Evolutionary conservation across 176 grass and related monocot species (phyloP).

Genomic region (Avena eriantha): DNA sequence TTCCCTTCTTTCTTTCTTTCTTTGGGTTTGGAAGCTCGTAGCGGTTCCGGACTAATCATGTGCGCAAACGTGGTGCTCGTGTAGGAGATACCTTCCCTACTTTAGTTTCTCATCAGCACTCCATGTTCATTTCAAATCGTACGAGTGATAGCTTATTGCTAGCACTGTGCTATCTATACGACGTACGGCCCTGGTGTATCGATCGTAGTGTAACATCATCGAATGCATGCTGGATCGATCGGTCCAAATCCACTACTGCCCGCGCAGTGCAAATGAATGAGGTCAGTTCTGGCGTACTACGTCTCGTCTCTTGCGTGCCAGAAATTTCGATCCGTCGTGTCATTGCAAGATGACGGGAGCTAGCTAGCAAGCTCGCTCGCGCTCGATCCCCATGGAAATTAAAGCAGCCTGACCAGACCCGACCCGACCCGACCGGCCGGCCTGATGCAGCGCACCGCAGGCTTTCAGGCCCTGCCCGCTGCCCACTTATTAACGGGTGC

Average conservation of each 20-base stretch:
- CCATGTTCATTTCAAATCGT: neutral
- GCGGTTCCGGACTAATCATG: slow-evolving; percentile 42
- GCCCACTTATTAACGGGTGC: slow-evolving; percentile 16
- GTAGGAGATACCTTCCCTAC: neutral
- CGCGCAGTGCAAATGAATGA: neutral
- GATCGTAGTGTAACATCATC: slow-evolving; percentile 3
- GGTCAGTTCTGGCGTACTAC: neutral
- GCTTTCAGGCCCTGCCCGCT: slow-evolving; percentile 16
- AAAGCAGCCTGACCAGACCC: neutral
- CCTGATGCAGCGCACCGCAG: slow-evolving; percentile 10
- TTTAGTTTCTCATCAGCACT: neutral
- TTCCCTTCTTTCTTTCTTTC: slow-evolving; percentile 21
- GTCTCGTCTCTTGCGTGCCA: neutral
- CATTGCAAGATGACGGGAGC: slow-evolving; percentile 18
- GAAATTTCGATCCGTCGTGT: slow-evolving; percentile 37
- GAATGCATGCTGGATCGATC: neutral
- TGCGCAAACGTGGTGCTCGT: slow-evolving; percentile 44
- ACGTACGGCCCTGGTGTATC: neutral
- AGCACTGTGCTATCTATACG: neutral
- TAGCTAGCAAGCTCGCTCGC: neutral
- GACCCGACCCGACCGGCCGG: neutral
- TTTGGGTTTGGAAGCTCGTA: slow-evolving; percentile 28
- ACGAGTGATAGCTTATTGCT: neutral
- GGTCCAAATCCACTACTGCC: neutral
- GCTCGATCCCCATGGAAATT: neutral